Conservation (phyloP, 345 rosid species). For the Mangifera indica region DNA sequence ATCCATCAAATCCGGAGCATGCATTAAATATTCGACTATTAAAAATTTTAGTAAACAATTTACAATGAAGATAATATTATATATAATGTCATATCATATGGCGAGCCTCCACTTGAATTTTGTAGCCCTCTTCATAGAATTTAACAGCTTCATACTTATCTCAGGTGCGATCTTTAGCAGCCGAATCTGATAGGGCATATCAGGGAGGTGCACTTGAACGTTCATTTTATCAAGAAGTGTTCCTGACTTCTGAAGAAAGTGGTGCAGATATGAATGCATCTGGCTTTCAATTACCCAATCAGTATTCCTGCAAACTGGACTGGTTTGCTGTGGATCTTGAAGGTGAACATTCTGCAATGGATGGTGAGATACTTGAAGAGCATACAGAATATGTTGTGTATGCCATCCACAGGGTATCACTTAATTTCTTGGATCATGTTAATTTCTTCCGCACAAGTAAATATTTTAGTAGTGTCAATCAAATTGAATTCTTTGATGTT, state of each 20-base stretch:
- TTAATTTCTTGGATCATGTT: slow-evolving; percentile 27
- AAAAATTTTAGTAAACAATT: neutral
- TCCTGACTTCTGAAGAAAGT: slow-evolving; percentile 47
- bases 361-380: slow-evolving; percentile 92
- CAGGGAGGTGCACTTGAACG: slow-evolving; percentile 84
- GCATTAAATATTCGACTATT: neutral
- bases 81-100: neutral
- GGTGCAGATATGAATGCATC: slow-evolving; percentile 36
- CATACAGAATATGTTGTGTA: slow-evolving; percentile 97
- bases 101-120: neutral
- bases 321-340: slow-evolving; percentile 99
- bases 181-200: slow-evolving; percentile 90
- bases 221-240: slow-evolving; percentile 71
- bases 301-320: slow-evolving; percentile 62
- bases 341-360: slow-evolving; percentile 99
- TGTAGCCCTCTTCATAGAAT: neutral
- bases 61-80: neutral
- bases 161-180: slow-evolving; percentile 92
- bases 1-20: neutral
- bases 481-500: slow-evolving; percentile 12
- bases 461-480: neutral
- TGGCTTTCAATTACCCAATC: slow-evolving; percentile 57
- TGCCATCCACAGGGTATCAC: slow-evolving; percentile 87
- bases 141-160: slow-evolving; percentile 15
- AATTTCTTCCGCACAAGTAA: slow-evolving; percentile 17